Percentiles rank a stretch among this genome's conserved stretches.
These are phyloP conservation scores for Elaeagnus macrophylla DNA, from an alignment of 306 rosid genomes.

Conservation along the genomic window DNA sequence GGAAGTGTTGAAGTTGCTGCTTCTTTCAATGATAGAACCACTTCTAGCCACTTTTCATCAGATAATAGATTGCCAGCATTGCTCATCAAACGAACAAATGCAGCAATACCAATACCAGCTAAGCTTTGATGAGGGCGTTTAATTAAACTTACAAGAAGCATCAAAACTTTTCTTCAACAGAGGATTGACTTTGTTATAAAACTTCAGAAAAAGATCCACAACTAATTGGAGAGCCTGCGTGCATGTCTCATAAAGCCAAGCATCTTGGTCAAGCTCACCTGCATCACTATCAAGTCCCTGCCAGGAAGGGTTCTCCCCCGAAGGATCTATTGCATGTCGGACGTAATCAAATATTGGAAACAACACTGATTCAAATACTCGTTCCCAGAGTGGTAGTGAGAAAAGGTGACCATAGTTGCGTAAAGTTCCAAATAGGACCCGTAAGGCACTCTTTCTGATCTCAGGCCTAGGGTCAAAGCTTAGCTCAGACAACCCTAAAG, in stretches of 20 bases:
- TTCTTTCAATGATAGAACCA: slow-evolving; percentile 71
- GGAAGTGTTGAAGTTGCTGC: slow-evolving; percentile 89
- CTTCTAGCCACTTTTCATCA: slow-evolving; percentile 95
- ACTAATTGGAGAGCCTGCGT: slow-evolving; percentile 96
- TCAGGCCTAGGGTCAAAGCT: slow-evolving; percentile 98
- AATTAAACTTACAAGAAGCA: slow-evolving; percentile 84
- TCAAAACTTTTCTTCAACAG: slow-evolving; percentile 76
- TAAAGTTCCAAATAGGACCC: slow-evolving; percentile 80
- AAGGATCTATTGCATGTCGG: slow-evolving; percentile 93
- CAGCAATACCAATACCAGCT: slow-evolving; percentile 98
- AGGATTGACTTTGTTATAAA: slow-evolving; percentile 83
- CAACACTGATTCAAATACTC: slow-evolving; percentile 82
- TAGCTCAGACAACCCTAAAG: slow-evolving; percentile 93
- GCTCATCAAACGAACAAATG: slow-evolving; percentile 96
- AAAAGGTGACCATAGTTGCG: slow-evolving; percentile 97
- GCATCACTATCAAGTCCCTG: slow-evolving; percentile 41
- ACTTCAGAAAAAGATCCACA: slow-evolving; percentile 91
- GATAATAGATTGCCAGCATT: slow-evolving; percentile 86
- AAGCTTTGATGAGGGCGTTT: slow-evolving; percentile 96
- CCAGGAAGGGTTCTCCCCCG: slow-evolving; percentile 48
- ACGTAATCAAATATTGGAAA: slow-evolving; percentile 97
- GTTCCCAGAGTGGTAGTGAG: slow-evolving; percentile 89
- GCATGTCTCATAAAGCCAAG: slow-evolving; percentile 98
- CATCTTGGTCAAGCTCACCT: slow-evolving; percentile 85
- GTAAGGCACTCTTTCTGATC: slow-evolving; percentile 87